These are phyloP conservation scores for Cicer arietinum DNA, from an alignment of 306 rosid species.

Conservation along the genomic window DNA sequence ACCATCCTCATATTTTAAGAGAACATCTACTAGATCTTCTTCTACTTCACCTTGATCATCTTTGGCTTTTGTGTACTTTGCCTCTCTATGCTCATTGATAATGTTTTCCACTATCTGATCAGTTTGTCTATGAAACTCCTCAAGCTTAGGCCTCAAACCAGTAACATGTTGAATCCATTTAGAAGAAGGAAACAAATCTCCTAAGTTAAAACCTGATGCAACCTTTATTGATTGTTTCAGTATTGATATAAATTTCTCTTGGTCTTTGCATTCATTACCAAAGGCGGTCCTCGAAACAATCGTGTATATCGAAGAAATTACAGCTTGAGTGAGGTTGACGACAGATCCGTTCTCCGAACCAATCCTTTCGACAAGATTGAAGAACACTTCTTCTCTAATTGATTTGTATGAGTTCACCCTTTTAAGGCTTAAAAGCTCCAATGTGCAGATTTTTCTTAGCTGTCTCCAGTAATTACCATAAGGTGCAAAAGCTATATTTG, in stretches of 20 bases:
- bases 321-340: conserved; percentile 45
- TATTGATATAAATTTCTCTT: conserved; percentile 17
- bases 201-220: conserved; percentile 33
- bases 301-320: background rate
- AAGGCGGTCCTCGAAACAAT: conserved; percentile 47
- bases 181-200: conserved; percentile 42
- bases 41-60: conserved; percentile 18
- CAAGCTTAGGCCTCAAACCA: conserved; percentile 36
- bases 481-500: conserved; percentile 35
- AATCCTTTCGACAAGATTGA: conserved; percentile 32
- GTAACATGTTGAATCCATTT: conserved; percentile 33
- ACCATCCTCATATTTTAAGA: conserved; percentile 30
- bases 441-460: conserved; percentile 37
- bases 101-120: conserved; percentile 36
- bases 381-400: conserved; percentile 47
- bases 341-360: conserved; percentile 29
- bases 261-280: conserved; percentile 44
- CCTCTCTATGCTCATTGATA: conserved; percentile 25
- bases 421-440: conserved; percentile 48
- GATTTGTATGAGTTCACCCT: conserved; percentile 38
- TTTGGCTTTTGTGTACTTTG: background rate
- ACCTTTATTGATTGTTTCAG: background rate
- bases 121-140: background rate
- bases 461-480: conserved; percentile 52
- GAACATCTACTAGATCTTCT: conserved; percentile 38